Base-by-base conservation (phyloP, 2,329 filamentous ascomycete genomes). In the Trichophyton benhamiae region DNA sequence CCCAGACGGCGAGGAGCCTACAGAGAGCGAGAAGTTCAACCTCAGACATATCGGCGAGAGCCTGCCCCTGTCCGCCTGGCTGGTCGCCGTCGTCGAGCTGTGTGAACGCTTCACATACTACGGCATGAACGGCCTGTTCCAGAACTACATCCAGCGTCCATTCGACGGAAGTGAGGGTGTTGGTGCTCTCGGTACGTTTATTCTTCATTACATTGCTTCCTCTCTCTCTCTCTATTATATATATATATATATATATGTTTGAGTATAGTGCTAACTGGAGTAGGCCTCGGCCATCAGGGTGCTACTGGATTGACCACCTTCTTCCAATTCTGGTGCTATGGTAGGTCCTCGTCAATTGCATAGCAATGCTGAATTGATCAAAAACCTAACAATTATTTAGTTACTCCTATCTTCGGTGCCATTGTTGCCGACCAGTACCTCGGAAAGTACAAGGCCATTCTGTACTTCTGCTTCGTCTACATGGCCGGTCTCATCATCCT, bases 71-170 rank as follows among this genome's bases (percentile, higher is more conserved):
- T 81, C 80, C 0, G 81, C 81, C 59, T 83, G 79, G 73, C 73
- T 83, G 59, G 80, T 84, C 36, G 81, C 81, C 33, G 65, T 81
- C 15, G 80, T 84, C 53, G 82, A 83, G 67, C 71, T 83, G 58
- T 75, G 76, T 63, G 82, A 84, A 69, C 80, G 82, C 60, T 84
- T 84, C 73, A 79, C 81, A 62, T 83, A 80, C 74, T 83, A 82
- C 64, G 80, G 80, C 64, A 75, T 79, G 61, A 76, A 76, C 57
- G 80, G 80, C 61, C 69, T 81, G 42, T 82, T 82, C 70, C 80
- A 82, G 65, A 83, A 83, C 69, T 83, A 83, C 68, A 75, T 82
- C 65, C 70, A 76, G 60, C 72, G 70, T 61, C 73, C 75, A 30
- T 65, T 73, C 6, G 71, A 77, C 62, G 74, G 73, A 41, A 74